These are phyloP conservation scores for Emmonsiellopsis sp. DNA, from an alignment of 2,329 filamentous ascomycete genomes.

Conservation along the genomic window DNA sequence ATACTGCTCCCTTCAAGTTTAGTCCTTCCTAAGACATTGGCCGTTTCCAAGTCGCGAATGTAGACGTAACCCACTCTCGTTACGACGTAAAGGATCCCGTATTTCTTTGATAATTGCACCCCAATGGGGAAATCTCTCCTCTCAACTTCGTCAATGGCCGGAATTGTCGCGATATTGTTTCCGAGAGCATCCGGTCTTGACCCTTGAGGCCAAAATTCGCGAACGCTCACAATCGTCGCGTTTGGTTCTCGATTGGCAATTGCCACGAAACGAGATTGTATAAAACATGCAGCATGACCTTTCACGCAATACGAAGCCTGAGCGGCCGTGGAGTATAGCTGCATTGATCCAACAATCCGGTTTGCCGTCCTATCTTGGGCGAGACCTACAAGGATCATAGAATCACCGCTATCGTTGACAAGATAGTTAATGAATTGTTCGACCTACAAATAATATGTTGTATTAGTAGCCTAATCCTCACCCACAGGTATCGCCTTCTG, in stretches of 20 bases:
- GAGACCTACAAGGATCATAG: constrained; percentile 97
- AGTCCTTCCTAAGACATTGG: constrained; percentile 97
- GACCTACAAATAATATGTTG: background rate
- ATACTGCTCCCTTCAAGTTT: constrained; percentile 98
- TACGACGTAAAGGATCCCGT: constrained; percentile 92
- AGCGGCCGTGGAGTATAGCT: constrained; percentile 83
- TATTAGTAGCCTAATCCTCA: background rate
- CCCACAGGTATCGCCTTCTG: no score
- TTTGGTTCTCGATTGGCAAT: constrained; percentile 68
- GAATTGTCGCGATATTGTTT: no score
- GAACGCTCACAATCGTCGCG: no score
- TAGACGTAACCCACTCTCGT: constrained; percentile 99
- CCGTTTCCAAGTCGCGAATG: constrained; percentile 93
- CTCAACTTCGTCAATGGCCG: constrained; percentile 83
- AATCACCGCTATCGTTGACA: constrained; percentile 89
- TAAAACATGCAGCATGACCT: constrained; percentile 91
- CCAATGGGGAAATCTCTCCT: constrained; percentile 88
- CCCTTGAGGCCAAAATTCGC: no score
- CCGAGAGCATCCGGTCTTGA: no score
- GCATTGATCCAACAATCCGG: constrained; percentile 90
- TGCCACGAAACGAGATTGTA: constrained; percentile 91
- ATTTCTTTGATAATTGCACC: constrained; percentile 93
- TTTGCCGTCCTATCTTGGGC: constrained; percentile 67
- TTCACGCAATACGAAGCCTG: constrained; percentile 79
- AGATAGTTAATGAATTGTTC: constrained; percentile 98